phyloP scores from a whole-genome alignment of 768 basidiomycete genomes.

The Paxillus ammoniavirescens region DNA sequence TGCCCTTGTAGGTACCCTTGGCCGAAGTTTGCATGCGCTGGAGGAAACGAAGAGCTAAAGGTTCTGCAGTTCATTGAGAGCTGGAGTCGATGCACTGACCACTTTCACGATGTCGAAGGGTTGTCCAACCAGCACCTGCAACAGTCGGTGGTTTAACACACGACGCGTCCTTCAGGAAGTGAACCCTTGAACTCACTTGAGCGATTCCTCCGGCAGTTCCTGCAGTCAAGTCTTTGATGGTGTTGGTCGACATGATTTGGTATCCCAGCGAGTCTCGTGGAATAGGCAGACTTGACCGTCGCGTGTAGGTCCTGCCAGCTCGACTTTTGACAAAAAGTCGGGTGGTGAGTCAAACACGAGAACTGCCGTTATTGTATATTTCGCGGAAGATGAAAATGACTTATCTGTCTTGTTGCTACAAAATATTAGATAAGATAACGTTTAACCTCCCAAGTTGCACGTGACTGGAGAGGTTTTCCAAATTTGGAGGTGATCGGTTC shows the following conservation, averaged over 20 bases:
- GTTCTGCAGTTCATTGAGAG: background rate
- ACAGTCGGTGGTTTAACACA: slow-evolving; percentile 9
- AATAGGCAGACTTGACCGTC: background rate
- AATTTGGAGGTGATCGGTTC: slow-evolving; percentile 7
- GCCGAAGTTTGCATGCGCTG: slow-evolving; percentile 95
- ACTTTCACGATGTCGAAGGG: slow-evolving; percentile 98
- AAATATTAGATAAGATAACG: background rate
- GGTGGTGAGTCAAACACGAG: slow-evolving; percentile 3
- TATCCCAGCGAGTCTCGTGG: slow-evolving; percentile 4
- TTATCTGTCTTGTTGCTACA: slow-evolving; percentile 3
- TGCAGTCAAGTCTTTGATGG: slow-evolving; percentile 83
- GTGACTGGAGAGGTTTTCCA: slow-evolving; percentile 7
- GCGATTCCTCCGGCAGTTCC: slow-evolving; percentile 91
- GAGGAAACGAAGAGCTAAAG: slow-evolving; percentile 13
- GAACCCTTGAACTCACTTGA: slow-evolving; percentile 49
- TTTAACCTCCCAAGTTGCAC: slow-evolving; percentile 5
- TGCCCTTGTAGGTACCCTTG: slow-evolving; percentile 84
- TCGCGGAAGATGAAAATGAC: slow-evolving; percentile 21
- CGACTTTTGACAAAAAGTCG: background rate
- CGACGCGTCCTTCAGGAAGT: background rate
- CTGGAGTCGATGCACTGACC: slow-evolving; percentile 45
- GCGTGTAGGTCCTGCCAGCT: background rate
- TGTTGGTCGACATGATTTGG: slow-evolving; percentile 42
- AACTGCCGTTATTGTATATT: slow-evolving; percentile 6
- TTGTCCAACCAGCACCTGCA: slow-evolving; percentile 83